phyloP scores from a whole-genome alignment of 768 basidiomycete species.

The Pisolithus orientalis region DNA sequence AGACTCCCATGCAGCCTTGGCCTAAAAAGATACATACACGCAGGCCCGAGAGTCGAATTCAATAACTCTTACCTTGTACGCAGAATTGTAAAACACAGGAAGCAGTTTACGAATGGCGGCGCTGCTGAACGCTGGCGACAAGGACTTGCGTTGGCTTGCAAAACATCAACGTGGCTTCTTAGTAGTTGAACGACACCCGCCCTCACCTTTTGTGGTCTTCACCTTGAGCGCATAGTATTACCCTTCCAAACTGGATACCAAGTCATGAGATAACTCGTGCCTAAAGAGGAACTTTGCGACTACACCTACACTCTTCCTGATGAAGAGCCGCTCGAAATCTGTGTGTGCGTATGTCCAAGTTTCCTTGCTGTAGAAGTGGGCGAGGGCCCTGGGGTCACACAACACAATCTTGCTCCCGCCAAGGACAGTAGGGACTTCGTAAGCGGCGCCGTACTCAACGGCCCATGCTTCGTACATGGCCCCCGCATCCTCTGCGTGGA shows the following conservation, averaged over 20 bases:
- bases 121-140: neutral
- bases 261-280: neutral
- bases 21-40: neutral
- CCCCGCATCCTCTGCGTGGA: neutral
- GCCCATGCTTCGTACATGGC: too few relatives aligned
- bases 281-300: neutral
- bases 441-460: conserved; percentile 23
- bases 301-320: conserved; percentile 20
- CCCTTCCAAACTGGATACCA: neutral
- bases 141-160: conserved; percentile 20
- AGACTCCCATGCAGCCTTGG: conserved; percentile 12
- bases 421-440: conserved; percentile 30
- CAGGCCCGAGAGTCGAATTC: neutral
- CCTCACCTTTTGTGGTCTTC: conserved; percentile 31
- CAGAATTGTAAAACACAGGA: conserved; percentile 23
- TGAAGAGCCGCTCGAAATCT: conserved; percentile 12
- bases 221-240: too few relatives aligned
- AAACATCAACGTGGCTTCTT: neutral
- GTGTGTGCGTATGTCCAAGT: conserved; percentile 31
- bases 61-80: neutral
- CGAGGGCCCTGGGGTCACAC: conserved; percentile 28
- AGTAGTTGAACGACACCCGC: neutral
- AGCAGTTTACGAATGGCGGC: conserved; percentile 18
- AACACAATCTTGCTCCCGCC: conserved; percentile 32
- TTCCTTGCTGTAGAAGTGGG: conserved; percentile 36